Conservation (phyloP, 1,139 yeast genomes). For the Geotrichum restrictum region DNA sequence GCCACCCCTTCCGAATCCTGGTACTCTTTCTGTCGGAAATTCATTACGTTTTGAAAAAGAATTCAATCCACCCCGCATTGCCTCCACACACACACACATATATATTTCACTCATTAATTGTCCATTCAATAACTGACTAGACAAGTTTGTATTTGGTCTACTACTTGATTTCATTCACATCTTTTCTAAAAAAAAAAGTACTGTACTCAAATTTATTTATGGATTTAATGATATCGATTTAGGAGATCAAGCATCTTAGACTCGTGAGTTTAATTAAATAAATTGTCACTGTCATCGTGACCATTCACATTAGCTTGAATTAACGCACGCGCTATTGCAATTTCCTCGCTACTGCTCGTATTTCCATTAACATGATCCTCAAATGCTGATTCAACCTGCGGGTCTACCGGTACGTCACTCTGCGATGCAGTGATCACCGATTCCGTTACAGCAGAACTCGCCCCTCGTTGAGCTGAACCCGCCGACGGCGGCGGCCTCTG, state of each 20-base stretch:
- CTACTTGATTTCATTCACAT: too few species aligned
- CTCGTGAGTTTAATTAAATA: not conserved
- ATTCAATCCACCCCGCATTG: not conserved
- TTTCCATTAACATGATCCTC: slow-evolving; percentile 30
- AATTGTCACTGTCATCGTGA: not conserved
- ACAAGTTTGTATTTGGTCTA: too few species aligned
- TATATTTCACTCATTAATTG: too few species aligned
- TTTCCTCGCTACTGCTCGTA: slow-evolving; percentile 45
- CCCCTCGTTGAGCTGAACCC: slow-evolving; percentile 16
- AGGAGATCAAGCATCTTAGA: too few species aligned
- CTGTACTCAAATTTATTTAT: too few species aligned
- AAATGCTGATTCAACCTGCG: slow-evolving; percentile 55
- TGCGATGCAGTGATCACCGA: slow-evolving; percentile 8
- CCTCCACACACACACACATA: not conserved
- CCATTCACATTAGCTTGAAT: slow-evolving; percentile 49
- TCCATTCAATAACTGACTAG: too few species aligned
- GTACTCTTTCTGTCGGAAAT: not conserved
- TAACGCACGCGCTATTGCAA: slow-evolving; percentile 63
- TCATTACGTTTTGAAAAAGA: not conserved
- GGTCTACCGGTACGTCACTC: slow-evolving; percentile 51
- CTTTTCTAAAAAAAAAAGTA: too few species aligned
- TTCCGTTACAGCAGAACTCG: too few species aligned
- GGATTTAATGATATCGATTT: too few species aligned
- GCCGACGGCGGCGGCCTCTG: slow-evolving; percentile 20
- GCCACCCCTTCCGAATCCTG: not conserved